Evolutionary conservation across 371 early-diverging fungal species (phyloP).

Genomic region (Mortierella sp.): DNA sequence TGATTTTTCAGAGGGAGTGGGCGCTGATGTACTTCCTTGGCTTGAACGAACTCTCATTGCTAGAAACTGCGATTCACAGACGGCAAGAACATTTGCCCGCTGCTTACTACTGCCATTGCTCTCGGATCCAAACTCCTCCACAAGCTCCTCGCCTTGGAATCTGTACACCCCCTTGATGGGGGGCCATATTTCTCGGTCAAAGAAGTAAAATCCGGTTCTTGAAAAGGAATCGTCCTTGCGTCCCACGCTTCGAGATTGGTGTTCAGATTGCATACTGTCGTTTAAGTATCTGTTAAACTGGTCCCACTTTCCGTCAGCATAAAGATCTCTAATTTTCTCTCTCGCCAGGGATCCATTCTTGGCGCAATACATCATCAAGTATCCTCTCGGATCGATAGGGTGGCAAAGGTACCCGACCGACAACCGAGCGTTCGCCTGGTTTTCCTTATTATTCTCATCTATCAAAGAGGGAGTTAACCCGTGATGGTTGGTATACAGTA

Average conservation of each 20-base stretch:
- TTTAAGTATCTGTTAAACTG: conserved; percentile 63
- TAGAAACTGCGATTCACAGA: conserved; percentile 83
- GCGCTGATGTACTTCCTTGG: neutral
- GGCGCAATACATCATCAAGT: conserved; percentile 84
- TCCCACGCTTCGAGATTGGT: neutral
- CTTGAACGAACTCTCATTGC: conserved; percentile 69
- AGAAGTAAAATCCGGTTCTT: conserved; percentile 78
- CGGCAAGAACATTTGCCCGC: conserved; percentile 67
- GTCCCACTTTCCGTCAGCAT: conserved; percentile 69
- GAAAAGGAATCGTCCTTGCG: conserved; percentile 1
- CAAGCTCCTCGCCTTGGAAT: conserved; percentile 65
- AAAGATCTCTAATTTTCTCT: conserved; percentile 74
- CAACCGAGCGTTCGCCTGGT: conserved; percentile 22
- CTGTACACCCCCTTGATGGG: conserved; percentile 76
- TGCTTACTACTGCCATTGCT: conserved; percentile 27
- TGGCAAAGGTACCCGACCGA: conserved; percentile 80
- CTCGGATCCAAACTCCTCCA: conserved; percentile 62
- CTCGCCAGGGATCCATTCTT: conserved; percentile 88
- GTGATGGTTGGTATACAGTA: conserved; percentile 67
- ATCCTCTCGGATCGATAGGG: conserved; percentile 71
- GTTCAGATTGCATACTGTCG: conserved; percentile 16
- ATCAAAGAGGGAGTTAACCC: neutral
- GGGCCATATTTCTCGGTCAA: conserved; percentile 84
- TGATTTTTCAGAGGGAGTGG: neutral
- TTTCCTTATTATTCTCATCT: neutral